Evolutionary conservation across 371 early-diverging fungal species (phyloP).

Genomic region (Lichtheimia hyalospora): DNA sequence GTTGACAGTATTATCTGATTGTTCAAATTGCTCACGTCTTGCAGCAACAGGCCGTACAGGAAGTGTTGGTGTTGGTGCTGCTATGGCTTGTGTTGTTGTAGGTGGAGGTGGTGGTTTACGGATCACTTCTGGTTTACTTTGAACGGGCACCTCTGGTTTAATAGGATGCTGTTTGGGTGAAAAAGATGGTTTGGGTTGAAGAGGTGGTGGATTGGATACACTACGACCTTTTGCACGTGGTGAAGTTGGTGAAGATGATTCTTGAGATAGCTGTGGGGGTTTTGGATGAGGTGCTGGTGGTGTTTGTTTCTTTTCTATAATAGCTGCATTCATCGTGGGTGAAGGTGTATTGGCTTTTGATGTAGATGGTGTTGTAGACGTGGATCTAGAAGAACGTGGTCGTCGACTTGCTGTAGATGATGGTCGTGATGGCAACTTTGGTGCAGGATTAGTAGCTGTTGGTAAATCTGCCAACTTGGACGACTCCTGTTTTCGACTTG

Average conservation of each 20-base stretch:
- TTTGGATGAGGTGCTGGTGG: not conserved
- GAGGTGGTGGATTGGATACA: constrained; percentile 13
- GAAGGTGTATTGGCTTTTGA: no score
- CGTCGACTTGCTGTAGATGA: constrained; percentile 21
- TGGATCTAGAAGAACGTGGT: constrained; percentile 7
- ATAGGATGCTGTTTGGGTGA: not conserved
- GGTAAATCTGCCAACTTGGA: constrained; percentile 9
- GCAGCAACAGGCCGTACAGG: not conserved
- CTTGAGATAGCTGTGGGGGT: not conserved
- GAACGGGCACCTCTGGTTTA: constrained; percentile 2
- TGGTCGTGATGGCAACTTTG: constrained; percentile 42
- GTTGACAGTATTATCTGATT: not conserved
- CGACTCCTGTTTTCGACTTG: not conserved
- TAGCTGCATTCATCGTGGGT: no score
- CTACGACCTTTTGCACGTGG: constrained; percentile 4
- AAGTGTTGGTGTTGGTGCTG: not conserved
- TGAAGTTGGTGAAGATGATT: not conserved
- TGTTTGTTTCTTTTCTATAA: not conserved
- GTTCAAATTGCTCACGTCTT: not conserved
- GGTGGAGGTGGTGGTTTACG: not conserved
- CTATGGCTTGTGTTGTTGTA: not conserved
- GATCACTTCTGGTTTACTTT: constrained; percentile 2
- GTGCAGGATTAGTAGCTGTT: constrained; percentile 30
- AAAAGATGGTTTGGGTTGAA: constrained; percentile 7
- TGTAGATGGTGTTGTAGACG: not conserved